These are phyloP conservation scores for Botrytis pseudocinerea DNA, from an alignment of 2,329 filamentous ascomycete species.

Conservation along the genomic window DNA sequence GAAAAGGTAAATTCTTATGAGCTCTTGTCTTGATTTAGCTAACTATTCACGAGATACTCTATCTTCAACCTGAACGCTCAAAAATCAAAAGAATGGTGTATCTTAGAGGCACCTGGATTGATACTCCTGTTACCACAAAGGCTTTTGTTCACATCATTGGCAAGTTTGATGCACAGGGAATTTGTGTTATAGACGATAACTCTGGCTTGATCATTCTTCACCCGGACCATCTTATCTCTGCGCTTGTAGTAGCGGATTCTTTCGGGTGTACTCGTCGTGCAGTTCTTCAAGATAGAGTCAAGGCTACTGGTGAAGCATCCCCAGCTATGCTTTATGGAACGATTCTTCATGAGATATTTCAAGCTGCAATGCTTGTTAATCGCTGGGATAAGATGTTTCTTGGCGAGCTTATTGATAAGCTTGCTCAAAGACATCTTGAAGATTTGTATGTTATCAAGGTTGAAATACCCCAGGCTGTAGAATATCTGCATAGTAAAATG, in stretches of 20 bases:
- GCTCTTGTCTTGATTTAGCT: constrained; percentile 9
- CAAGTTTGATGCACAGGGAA: constrained; percentile 65
- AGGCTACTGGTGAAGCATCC: constrained; percentile 79
- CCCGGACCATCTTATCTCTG: constrained; percentile 91
- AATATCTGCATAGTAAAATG: constrained; percentile 82
- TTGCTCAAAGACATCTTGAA: constrained; percentile 78
- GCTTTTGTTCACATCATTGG: constrained; percentile 88
- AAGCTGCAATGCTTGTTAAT: constrained; percentile 82
- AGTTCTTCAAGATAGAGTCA: constrained; percentile 91
- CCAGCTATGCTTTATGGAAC: constrained; percentile 87
- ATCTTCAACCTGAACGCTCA: constrained; percentile 77
- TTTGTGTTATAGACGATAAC: constrained; percentile 79
- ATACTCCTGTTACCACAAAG: constrained; percentile 72
- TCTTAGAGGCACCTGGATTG: constrained; percentile 83
- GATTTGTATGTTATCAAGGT: constrained; percentile 87
- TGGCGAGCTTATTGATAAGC: constrained; percentile 62
- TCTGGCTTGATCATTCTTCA: constrained; percentile 87
- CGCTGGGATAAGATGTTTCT: constrained; percentile 74
- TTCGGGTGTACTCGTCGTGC: constrained; percentile 89
- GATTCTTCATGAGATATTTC: constrained; percentile 92
- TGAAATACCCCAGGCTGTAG: constrained; percentile 68
- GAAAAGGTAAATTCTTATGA: constrained; percentile 65
- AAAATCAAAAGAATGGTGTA: constrained; percentile 67
- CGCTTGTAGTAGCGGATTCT: constrained; percentile 94
- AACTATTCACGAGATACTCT: constrained; percentile 60